A percentile compares a stretch with the other conserved stretches of the same genome.
Evolutionary conservation across 805 yeast species (phyloP).

Genomic region (Jamesozyma spencerorum): DNA sequence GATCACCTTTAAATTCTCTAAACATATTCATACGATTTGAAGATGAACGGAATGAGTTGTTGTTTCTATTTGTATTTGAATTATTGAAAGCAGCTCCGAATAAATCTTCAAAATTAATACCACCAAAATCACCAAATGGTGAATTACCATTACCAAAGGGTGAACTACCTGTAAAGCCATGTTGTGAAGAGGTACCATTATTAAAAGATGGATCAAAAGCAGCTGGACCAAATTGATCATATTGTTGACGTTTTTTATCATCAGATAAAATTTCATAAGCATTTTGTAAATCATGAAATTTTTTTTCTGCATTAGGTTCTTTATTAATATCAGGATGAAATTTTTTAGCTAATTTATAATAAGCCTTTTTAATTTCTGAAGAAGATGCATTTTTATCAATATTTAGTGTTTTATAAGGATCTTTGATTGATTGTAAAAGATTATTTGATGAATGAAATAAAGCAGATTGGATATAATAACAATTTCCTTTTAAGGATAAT

Average conservation of each 20-base stretch:
- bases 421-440: conserved; percentile 30
- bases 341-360: conserved; percentile 85
- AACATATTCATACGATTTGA: conserved; percentile 22
- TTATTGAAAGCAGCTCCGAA: conserved; percentile 45
- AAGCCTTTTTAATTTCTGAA: conserved; percentile 89
- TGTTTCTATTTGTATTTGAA: conserved; percentile 30
- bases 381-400: conserved; percentile 60
- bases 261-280: conserved; percentile 89
- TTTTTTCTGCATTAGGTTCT: conserved; percentile 76
- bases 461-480: neutral
- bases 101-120: conserved; percentile 52
- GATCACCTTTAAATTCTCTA: conserved; percentile 81
- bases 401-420: conserved; percentile 82
- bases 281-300: conserved; percentile 86
- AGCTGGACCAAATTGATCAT: conserved; percentile 83
- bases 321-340: conserved; percentile 96
- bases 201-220: conserved; percentile 62
- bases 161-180: conserved; percentile 28
- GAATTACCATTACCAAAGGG: conserved; percentile 29
- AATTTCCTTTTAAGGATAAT: neutral
- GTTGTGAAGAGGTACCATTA: neutral
- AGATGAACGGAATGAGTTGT: conserved; percentile 7
- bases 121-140: conserved; percentile 36
- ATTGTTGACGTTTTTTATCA: conserved; percentile 76
- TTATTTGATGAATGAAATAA: conserved; percentile 13